Base-by-base conservation (phyloP, 257 asterid species). In the Schizonepeta tenuifolia region DNA sequence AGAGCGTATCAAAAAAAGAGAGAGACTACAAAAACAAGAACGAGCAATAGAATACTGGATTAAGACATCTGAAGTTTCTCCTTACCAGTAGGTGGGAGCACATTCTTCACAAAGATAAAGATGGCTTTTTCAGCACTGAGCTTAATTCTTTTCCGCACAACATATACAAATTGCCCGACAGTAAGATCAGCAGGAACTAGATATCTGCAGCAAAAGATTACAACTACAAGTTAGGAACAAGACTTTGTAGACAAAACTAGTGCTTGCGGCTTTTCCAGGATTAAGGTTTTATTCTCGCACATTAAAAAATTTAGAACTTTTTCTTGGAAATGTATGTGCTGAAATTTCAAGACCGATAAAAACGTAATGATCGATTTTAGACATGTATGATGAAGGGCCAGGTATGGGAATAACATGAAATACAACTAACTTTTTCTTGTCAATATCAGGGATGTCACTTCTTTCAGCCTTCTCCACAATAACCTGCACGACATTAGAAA, bases 121-220 rank as follows among this genome's bases (percentile, higher is more conserved):
- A 94, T 94, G 55, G 99, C 99, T 78, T 94, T 91, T 90, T 94
- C 99, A 17, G 99, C 97, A 78, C 97, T 82, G 59, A 94, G 97
- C 88, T 94, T 94, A 68, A 94, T 94, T 86, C 99, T 88, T 83
- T 94, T 94, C 40, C 99, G 99, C 46, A 94, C 97, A 72, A 94
- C 99, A 70, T 94, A 94, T 24, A 94, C 99, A 69, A 94, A 94
- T 69, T 94, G 99, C 41, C 99, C 99, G 36, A 95, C 98, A 2
- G 99, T 92, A 67, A 95, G 86, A 81, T 95, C 99, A 56, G 98
- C 98, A 50, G 99, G 99, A 64, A 95, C 99, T 65, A 95, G 88
- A 70, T 95, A 95, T 83, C 99, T 95, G 89, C 78, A 83, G 60
- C 40, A 22, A 10, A 49, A 35, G 46, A 14, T 33, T 50, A 3